Conservation (phyloP, 306 rosid species). For the Gynostemma pentaphyllum region DNA sequence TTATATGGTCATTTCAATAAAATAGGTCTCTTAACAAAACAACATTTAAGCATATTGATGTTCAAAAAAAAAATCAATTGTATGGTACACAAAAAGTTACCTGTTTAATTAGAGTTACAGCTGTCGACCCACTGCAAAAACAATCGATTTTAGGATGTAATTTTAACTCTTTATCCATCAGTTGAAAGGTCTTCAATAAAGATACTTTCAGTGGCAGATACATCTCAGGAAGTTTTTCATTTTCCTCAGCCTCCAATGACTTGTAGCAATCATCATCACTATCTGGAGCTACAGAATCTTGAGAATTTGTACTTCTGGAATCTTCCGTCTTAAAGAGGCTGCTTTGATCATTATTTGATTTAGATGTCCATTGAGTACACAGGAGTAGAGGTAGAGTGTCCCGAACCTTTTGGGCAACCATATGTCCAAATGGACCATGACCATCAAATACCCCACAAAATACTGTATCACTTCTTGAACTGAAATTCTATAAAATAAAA, state of each 20-base stretch:
- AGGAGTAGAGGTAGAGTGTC: constrained; percentile 35
- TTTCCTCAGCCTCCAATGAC: constrained; percentile 21
- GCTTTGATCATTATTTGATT: constrained; percentile 15
- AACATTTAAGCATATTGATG: neutral
- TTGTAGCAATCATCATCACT: constrained; percentile 24
- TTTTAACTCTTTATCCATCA: constrained; percentile 43
- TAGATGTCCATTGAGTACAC: constrained; percentile 33
- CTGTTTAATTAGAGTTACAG: constrained; percentile 38
- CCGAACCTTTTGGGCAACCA: constrained; percentile 42
- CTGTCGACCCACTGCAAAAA: constrained; percentile 45
- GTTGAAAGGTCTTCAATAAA: constrained; percentile 31
- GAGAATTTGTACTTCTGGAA: constrained; percentile 12
- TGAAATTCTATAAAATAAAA: constrained; percentile 27
- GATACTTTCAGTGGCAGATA: constrained; percentile 27
- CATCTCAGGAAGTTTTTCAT: constrained; percentile 26
- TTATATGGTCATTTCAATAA: too few relatives aligned
- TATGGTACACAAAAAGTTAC: constrained; percentile 13
- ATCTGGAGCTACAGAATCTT: constrained; percentile 20
- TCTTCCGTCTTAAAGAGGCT: constrained; percentile 1
- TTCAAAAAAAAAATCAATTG: neutral
- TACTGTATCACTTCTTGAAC: constrained; percentile 26
- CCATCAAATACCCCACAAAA: constrained; percentile 56
- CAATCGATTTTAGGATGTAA: constrained; percentile 36
- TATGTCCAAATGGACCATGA: constrained; percentile 45
- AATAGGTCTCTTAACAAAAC: too few relatives aligned